Conservation (phyloP, 176 grass and related monocot species). For the Musa acuminata region DNA sequence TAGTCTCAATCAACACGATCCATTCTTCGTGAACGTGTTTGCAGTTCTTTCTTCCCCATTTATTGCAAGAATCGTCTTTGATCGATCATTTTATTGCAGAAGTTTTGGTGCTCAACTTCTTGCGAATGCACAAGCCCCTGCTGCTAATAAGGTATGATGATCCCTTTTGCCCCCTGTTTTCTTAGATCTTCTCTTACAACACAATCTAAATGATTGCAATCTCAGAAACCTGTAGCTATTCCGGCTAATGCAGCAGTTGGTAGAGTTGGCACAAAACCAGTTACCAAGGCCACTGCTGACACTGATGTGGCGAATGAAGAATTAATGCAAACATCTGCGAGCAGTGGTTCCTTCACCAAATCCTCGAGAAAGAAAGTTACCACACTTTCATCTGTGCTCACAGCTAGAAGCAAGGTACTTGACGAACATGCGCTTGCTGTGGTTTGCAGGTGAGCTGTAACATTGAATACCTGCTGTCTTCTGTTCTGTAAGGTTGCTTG, state of each 20-base stretch:
- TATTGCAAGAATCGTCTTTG: background rate
- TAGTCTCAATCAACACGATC: background rate
- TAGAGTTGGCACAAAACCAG: constrained; percentile 29
- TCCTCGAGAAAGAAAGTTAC: constrained; percentile 58
- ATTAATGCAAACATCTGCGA: constrained; percentile 20
- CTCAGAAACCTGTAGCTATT: constrained; percentile 30
- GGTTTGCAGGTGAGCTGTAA: too few species aligned
- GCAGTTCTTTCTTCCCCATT: background rate
- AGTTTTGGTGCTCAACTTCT: constrained; percentile 25
- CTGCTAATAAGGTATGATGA: constrained; percentile 35
- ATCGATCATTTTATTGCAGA: background rate
- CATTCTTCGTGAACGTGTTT: background rate
- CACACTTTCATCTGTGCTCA: constrained; percentile 66
- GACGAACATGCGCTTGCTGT: too few species aligned
- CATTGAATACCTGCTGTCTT: too few species aligned
- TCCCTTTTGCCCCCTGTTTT: background rate
- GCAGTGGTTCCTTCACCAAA: constrained; percentile 25
- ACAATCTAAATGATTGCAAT: background rate
- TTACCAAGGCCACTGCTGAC: constrained; percentile 35
- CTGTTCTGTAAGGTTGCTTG: constrained; percentile 31
- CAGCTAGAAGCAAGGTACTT: constrained; percentile 77
- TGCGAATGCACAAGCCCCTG: constrained; percentile 10
- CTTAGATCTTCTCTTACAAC: background rate
- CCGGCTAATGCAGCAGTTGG: constrained; percentile 17
- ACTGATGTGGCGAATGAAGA: constrained; percentile 20